These are phyloP conservation scores for Aspergillus sclerotiicarbonarius DNA, from an alignment of 495 filamentous ascomycete species.

Conservation along the genomic window DNA sequence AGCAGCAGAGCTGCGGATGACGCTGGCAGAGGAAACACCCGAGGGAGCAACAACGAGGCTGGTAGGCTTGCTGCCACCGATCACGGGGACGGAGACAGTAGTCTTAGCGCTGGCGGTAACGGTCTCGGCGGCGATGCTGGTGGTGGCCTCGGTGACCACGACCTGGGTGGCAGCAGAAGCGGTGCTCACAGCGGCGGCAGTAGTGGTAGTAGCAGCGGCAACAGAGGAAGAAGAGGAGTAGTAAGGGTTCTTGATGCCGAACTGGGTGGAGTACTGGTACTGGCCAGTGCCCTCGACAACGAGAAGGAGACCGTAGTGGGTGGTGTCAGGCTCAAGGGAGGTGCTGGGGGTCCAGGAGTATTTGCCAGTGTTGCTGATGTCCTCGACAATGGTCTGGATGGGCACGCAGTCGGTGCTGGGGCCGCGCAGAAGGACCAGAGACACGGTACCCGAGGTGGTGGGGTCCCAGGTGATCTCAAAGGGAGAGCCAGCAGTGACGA, in stretches of 20 bases:
- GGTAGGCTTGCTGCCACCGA: constrained; percentile 28
- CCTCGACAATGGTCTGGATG: constrained; percentile 53
- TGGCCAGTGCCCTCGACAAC: constrained; percentile 59
- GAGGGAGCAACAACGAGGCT: constrained; percentile 20
- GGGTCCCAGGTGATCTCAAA: constrained; percentile 63
- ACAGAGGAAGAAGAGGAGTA: constrained; percentile 28
- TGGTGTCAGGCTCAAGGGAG: constrained; percentile 45
- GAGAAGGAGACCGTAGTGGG: constrained; percentile 65
- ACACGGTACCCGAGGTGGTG: constrained; percentile 47
- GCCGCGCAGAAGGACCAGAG: constrained; percentile 62
- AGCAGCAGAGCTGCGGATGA: constrained; percentile 20
- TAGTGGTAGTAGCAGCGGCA: constrained; percentile 11
- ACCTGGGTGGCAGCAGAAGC: constrained; percentile 25
- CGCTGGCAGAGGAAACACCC: constrained; percentile 19
- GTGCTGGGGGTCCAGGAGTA: constrained; percentile 57
- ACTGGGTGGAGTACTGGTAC: constrained; percentile 71
- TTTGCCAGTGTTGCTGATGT: constrained; percentile 55
- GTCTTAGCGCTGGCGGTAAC: constrained; percentile 15
- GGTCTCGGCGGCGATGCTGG: constrained; percentile 24
- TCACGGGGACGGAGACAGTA: constrained; percentile 17
- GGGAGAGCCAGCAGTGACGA: constrained; percentile 53
- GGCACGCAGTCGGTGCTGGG: constrained; percentile 55
- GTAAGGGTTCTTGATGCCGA: constrained; percentile 57
- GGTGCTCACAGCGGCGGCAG: constrained; percentile 17
- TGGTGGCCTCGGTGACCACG: constrained; percentile 13